A percentile compares a stretch with the other conserved stretches of the same genome.
phyloP scores from a whole-genome alignment of 148 eudicot genomes.

The Hydrangea macrophylla region DNA sequence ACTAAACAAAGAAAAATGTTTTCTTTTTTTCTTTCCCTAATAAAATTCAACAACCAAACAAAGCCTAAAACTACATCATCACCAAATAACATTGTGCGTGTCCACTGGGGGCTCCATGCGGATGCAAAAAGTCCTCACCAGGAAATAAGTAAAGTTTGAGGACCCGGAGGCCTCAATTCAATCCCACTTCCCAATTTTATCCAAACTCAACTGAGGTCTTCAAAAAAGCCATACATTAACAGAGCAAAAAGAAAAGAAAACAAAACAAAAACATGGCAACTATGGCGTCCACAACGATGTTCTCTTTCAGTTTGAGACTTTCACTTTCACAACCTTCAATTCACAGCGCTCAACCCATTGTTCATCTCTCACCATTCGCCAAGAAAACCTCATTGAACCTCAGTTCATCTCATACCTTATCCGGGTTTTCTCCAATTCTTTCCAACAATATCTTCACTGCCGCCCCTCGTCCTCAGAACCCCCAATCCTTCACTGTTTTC shows the following conservation, averaged over 20 bases:
- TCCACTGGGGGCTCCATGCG: no score
- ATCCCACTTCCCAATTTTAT: no score
- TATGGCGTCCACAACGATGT: slow-evolving; percentile 23
- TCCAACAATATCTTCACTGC: slow-evolving; percentile 19
- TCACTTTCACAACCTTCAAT: slow-evolving; percentile 10
- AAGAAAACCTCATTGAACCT: slow-evolving; percentile 37
- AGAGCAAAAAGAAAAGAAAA: neutral
- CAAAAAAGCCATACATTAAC: no score
- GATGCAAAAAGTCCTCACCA: no score
- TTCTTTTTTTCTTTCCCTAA: no score
- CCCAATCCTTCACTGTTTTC: slow-evolving; percentile 43
- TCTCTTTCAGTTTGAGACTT: slow-evolving; percentile 2
- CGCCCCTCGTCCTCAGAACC: slow-evolving; percentile 16
- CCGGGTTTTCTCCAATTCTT: slow-evolving; percentile 33
- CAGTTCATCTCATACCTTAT: slow-evolving; percentile 40
- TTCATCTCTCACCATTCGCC: slow-evolving; percentile 32
- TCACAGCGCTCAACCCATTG: slow-evolving; percentile 6
- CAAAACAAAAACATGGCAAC: neutral
- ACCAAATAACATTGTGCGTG: no score
- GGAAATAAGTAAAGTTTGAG: no score
- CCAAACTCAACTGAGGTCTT: no score
- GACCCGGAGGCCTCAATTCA: no score
- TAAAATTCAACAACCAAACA: no score
- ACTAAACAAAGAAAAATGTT: no score
- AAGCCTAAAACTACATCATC: no score